phyloP scores from a whole-genome alignment of 805 yeast genomes.

The Pichia rugopelliculosa region DNA sequence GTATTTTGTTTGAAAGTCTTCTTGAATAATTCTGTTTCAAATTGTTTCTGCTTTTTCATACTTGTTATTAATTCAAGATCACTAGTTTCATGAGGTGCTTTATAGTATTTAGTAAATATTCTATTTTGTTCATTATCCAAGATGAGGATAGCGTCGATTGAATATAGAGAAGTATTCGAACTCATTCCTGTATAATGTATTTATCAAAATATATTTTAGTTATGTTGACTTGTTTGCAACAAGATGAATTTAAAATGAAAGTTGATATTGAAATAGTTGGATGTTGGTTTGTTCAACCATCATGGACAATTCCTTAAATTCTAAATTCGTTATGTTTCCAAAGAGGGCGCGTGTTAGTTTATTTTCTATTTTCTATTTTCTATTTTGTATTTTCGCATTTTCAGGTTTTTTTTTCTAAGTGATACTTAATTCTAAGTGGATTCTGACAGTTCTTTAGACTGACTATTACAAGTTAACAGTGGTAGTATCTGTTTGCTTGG shows the following conservation, averaged over 20 bases:
- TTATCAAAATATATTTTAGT: no score
- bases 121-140: constrained; percentile 78
- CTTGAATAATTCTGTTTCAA: constrained; percentile 62
- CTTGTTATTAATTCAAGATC: constrained; percentile 26
- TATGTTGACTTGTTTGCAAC: no score
- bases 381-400: no score
- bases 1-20: constrained; percentile 78
- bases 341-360: neutral
- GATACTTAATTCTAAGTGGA: no score
- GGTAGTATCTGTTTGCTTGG: no score
- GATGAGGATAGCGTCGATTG: constrained; percentile 73
- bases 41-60: constrained; percentile 58
- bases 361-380: no score
- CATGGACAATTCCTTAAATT: neutral
- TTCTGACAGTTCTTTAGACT: no score
- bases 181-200: constrained; percentile 14
- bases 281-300: neutral
- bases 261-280: no score
- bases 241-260: no score
- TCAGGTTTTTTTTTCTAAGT: neutral
- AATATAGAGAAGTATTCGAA: constrained; percentile 52
- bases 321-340: neutral
- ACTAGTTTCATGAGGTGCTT: constrained; percentile 45
- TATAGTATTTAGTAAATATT: constrained; percentile 78
- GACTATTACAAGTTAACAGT: no score